Conservation (phyloP, 768 basidiomycete species). For the Termitomyces sp. region DNA sequence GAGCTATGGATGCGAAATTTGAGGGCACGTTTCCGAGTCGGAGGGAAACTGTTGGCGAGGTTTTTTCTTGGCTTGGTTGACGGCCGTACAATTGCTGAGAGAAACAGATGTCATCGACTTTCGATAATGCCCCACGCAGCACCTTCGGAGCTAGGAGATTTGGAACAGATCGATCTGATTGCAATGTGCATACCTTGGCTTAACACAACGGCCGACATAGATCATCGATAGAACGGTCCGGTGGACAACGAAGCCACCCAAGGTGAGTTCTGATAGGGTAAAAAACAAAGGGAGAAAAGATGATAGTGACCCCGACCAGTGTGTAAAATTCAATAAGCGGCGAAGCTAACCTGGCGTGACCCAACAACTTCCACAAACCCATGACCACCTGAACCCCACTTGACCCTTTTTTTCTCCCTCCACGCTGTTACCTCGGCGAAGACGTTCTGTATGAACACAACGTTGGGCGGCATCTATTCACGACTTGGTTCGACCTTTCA, state of each 20-base stretch:
- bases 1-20: too few species aligned
- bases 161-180: too few species aligned
- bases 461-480: neutral
- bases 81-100: too few species aligned
- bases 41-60: too few species aligned
- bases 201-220: too few species aligned
- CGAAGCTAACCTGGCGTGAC: neutral
- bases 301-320: neutral
- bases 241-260: neutral
- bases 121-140: too few species aligned
- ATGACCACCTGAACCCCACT: neutral
- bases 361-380: neutral
- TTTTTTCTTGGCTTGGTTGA: too few species aligned
- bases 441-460: neutral
- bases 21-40: too few species aligned
- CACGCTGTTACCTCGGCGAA: neutral
- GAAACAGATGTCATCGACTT: too few species aligned
- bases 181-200: too few species aligned
- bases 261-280: neutral
- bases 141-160: too few species aligned
- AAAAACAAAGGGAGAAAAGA: neutral
- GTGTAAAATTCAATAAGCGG: neutral
- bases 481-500: neutral
- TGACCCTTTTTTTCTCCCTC: neutral
- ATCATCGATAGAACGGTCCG: neutral